A percentile compares a stretch with the other conserved stretches of the same genome.
Conservation (phyloP, 805 yeast genomes). For the Zygosaccharomyces bailii region DNA sequence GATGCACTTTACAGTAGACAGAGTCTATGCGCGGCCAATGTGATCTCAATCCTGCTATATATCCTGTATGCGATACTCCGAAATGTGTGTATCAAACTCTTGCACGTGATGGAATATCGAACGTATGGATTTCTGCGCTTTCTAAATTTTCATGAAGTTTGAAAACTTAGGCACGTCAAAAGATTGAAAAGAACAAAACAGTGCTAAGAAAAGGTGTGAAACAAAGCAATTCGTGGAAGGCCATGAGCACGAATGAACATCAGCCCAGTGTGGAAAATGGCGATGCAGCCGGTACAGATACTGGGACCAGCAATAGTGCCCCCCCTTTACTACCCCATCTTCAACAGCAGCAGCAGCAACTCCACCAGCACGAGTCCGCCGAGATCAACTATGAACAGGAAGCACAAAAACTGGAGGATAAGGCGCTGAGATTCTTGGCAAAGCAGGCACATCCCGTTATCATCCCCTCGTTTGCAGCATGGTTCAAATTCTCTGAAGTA, state of each 20-base stretch:
- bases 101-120: neutral
- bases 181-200: neutral
- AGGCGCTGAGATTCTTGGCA: conserved; percentile 34
- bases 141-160: neutral
- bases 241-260: conserved; percentile 13
- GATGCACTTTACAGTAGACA: too few relatives aligned
- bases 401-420: conserved; percentile 35
- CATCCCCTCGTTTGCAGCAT: conserved; percentile 80
- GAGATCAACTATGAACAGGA: conserved; percentile 35
- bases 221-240: neutral
- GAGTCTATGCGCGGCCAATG: too few relatives aligned
- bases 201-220: neutral
- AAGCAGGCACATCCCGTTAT: conserved; percentile 79
- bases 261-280: conserved; percentile 9
- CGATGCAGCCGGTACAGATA: conserved; percentile 8
- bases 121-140: conserved; percentile 1
- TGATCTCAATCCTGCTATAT: neutral
- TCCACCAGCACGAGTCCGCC: conserved; percentile 17
- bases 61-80: neutral
- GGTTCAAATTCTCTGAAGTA: conserved; percentile 74
- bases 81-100: neutral
- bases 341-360: conserved; percentile 27
- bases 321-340: conserved; percentile 30
- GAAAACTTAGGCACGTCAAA: conserved; percentile 4
- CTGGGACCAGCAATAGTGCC: conserved; percentile 14